A percentile compares a stretch with the other conserved stretches of the same genome.
Conservation (phyloP, 495 filamentous ascomycete genomes). For the Trichocladium antarcticum region DNA sequence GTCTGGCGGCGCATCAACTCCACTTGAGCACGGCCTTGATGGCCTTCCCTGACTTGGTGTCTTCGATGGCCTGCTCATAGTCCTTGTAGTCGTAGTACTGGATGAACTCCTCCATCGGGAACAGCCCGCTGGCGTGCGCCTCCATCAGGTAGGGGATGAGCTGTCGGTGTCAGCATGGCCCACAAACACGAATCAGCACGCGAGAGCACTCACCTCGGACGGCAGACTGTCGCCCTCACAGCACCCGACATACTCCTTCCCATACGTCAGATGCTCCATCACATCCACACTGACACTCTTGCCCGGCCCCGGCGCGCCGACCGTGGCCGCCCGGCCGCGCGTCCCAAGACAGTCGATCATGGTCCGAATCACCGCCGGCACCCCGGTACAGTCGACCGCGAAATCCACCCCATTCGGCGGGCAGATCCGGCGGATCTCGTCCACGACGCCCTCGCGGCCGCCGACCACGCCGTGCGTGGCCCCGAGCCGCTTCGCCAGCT, state of each 20-base stretch:
- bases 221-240: constrained; percentile 22
- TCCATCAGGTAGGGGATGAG: constrained; percentile 30
- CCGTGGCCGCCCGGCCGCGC: constrained; percentile 32
- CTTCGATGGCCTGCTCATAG: constrained; percentile 18
- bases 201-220: constrained; percentile 11
- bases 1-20: too few species aligned
- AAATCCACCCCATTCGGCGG: constrained; percentile 25
- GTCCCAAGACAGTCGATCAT: constrained; percentile 28
- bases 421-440: constrained; percentile 20
- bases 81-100: constrained; percentile 23
- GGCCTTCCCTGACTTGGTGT: constrained; percentile 15
- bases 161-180: constrained; percentile 24
- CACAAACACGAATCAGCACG: neutral
- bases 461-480: constrained; percentile 38
- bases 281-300: constrained; percentile 17
- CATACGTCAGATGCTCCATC: constrained; percentile 20
- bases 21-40: constrained; percentile 26
- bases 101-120: constrained; percentile 33
- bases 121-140: constrained; percentile 32
- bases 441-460: constrained; percentile 15
- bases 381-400: constrained; percentile 36
- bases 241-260: constrained; percentile 27
- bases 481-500: constrained; percentile 49
- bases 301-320: constrained; percentile 31
- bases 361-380: constrained; percentile 23